Conservation (phyloP, 2,329 filamentous ascomycete species). For the Phialocephala sp. region DNA sequence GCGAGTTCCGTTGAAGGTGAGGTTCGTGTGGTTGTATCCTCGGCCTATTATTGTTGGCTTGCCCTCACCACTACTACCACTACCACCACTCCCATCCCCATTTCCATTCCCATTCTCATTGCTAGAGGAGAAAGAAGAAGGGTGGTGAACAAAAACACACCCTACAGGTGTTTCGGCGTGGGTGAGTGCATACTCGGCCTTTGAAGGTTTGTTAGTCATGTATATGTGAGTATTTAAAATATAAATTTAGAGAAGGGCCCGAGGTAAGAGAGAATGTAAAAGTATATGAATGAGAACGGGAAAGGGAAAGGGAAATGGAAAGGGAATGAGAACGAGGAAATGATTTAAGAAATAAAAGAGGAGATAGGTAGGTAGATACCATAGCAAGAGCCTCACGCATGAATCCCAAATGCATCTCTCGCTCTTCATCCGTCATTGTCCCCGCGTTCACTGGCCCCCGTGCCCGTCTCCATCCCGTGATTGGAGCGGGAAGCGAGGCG, state of each 20-base stretch:
- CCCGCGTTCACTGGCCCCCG: not conserved
- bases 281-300: too few species aligned
- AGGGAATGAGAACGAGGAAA: not conserved
- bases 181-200: slow-evolving; percentile 85
- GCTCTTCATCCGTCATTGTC: slow-evolving; percentile 22
- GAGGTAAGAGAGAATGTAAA: too few species aligned
- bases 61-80: too few species aligned
- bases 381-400: slow-evolving; percentile 52
- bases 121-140: not conserved
- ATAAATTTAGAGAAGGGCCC: too few species aligned
- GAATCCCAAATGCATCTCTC: slow-evolving; percentile 59
- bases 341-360: not conserved
- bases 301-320: not conserved
- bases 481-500: not conserved
- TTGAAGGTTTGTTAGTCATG: too few species aligned
- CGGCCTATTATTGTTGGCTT: slow-evolving; percentile 78
- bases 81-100: too few species aligned
- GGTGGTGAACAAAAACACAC: slow-evolving; percentile 80
- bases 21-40: slow-evolving; percentile 97
- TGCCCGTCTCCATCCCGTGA: not conserved
- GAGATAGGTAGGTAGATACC: too few species aligned
- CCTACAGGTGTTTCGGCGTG: slow-evolving; percentile 96
- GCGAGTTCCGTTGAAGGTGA: slow-evolving; percentile 86
- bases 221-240: too few species aligned
- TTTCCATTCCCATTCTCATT: not conserved